Evolutionary conservation across 2,329 filamentous ascomycete species (phyloP), one percentile per base, ranked within the genome.

Genomic region (Penicillium concentricum): DNA sequence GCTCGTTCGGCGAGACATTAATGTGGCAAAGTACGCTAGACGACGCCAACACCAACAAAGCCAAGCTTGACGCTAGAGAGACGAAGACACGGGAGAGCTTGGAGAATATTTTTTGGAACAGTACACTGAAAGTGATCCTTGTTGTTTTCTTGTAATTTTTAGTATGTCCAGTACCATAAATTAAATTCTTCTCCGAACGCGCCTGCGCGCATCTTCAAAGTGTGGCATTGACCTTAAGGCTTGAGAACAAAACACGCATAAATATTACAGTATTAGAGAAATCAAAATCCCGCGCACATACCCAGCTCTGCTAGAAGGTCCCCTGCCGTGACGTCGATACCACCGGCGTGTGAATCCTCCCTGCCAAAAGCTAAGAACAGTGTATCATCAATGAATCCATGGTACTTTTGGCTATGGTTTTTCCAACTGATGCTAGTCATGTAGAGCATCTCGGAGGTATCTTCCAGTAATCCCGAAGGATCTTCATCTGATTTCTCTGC

Each of bases 351-450:
- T 45, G 69, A 60, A 64, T 86, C 83, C 65, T 86, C 83, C 35
- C 84, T 78, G 0, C 84, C 84, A 66, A 87, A 86, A 0, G 71
- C 76, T 3, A 86, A 42, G 39, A 86, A 80, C 15, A 86, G 18
- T 13, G 79, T 76, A 62, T 86, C 83, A 59, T 86, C 83, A 10
- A 81, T 57, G 53, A 79, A 84, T 0, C 84, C 84, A 62, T 85
- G 80, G 59, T 86, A 85, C 30, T 67, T 78, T 58, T 77, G 70
- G 0, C 74, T 76, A 0, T 68, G 67, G 0, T 59, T 66, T 66
- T 80, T 84, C 84, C 84, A 87, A 57, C 76, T 82, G 32, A 85
- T 79, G 0, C 78, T 81, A 0, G 82, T 85, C 0, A 85, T 72
- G 58, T 85, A 86, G 28, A 86, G 71, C 82, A 85, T 84, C 62